Base-by-base conservation (phyloP, 306 rosid genomes). In the Cicer arietinum region DNA sequence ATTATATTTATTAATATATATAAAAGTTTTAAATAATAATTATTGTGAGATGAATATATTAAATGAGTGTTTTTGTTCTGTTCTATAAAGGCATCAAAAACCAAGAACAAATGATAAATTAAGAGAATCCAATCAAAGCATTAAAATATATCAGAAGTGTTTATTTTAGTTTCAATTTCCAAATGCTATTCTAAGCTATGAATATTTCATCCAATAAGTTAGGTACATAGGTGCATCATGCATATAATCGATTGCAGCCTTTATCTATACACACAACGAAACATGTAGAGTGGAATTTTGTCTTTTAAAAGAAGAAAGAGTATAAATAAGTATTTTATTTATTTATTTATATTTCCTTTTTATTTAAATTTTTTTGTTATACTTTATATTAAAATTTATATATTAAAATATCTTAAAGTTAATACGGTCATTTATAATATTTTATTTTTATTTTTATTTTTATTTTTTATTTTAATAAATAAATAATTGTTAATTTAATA, bases 71-170 rank as follows among this genome's bases (percentile, higher is more conserved):
- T 60, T 71, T 77, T 84, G 82, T 77, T 84, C 9, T 67, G 82
- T 77, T 80, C 85, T 61, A 80, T 77, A 84, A 80, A 80, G 87
- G 77, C 77, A 61, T 16, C 42, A 77, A 68, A 80, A 73, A 67
- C 74, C 77, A 73, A 66, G 77, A 57, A 75, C 30, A 47, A 10
- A 52, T 41, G n/a, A 13, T 5, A 53, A 17, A 20, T 61, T 52
- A 18, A 46, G 8, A 62, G 44, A 67, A 56, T 8, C 18, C 6
- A 74, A 63, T 47, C 20, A 3, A 14, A 50, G 52, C 62, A 74
- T 62, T 41, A 47, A 59, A 41, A 58, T 50, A 45, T 39, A n/a
- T 8, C 7, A 50, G 47, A 58, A 44, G 25, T 10, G 22, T 25
- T 10, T 47, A 40, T 46, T 35, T 66, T 11, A 17, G 61, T 66